Evolutionary conservation across 176 grass and related monocot genomes (phyloP), one percentile per base, ranked within the genome.

Genomic region (Chrysopogon serrulatus): DNA sequence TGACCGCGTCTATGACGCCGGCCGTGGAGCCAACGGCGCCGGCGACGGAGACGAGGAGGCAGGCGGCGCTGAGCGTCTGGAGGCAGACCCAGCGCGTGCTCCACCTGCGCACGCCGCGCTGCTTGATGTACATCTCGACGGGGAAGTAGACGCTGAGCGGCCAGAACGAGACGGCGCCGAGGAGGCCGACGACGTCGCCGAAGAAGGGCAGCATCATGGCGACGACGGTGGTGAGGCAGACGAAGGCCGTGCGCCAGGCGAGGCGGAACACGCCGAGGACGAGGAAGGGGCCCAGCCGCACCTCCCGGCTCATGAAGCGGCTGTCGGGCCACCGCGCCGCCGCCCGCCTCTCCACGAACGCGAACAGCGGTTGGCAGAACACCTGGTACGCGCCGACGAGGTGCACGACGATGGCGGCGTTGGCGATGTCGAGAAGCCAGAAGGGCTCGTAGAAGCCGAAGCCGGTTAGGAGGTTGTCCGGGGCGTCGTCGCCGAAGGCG

Each of bases 391-490:
- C 94, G 16, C 94, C 91, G 76, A 97, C 56, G 76, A 92, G 89
- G 90, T 97, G 94, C 53, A 94, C 65, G 64, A 97, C 94, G 77
- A 97, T 92, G 73, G 94, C 94, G 41, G 63, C 91, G 88, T 97
- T 97, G 62, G 94, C 94, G 45, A 97, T 53, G 87, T 97, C 81
- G 45, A 97, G 87, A 3, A 97, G 89, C 94, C 94, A 97, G 88
- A 82, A 97, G 10, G 94, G 94, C 85, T 94, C 90, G 89, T 92
- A 97, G 87, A 97, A 97, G 59, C 94, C 94, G 74, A 97, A 97
- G 0, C 95, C 95, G 0, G 92, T 94, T 23, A 97, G 92, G n/a
- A 97, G 95, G 85, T 97, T 94, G 73, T 93, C 81, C 2, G 95
- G 95, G 1, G 92, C 84, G 0, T 8, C 42, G 85, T 94, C 90